Evolutionary conservation across 2,329 filamentous ascomycete genomes (phyloP), one percentile per base, ranked within the genome.

Genomic region (Paecilomyces formosus): DNA sequence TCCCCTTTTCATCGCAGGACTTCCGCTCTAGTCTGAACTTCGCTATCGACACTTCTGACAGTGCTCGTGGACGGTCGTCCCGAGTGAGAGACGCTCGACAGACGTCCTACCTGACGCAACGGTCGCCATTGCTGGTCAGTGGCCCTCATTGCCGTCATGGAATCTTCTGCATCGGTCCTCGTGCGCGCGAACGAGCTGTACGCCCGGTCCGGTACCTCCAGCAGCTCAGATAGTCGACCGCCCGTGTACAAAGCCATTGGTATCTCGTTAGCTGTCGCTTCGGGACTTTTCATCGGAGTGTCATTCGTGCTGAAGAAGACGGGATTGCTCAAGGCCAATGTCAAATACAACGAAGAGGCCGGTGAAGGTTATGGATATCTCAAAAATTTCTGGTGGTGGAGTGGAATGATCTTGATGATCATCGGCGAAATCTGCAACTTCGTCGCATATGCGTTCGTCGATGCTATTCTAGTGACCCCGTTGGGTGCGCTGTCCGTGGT

Each of bases 301-400:
- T 97, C 93, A 0, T 99, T 97, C 73, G 92, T 97, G 28, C 78
- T 99, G 69, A 97, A 97, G 77, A 99, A 99, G 78, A 82, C 90
- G 60, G 94, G 94, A 3, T 77, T 99, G 65, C 81, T 99, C 61
- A 92, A 86, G 72, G 93, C 94, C 55, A 99, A 97, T 75, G 86
- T 90, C 67, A 97, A 97, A 74, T 97, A 97, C 79, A 89, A 96
- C 62, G 92, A 97, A 76, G 90, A 90, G 64, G 92, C 94, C 0
- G 94, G 94, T 60, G 93, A 97, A 75, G 94, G 94, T 58, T 97
- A 97, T 73, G 92, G 93, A 62, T 99, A 97, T 73, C 85, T 99
- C 67, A 96, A 96, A 78, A 97, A 97, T 69, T 81, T 81, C 21
- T 96, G 84, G 79, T 99, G 94, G 94, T 99, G 94, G 94, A 75